Conservation (phyloP, 306 rosid species). For the Abrus pulchellus region DNA sequence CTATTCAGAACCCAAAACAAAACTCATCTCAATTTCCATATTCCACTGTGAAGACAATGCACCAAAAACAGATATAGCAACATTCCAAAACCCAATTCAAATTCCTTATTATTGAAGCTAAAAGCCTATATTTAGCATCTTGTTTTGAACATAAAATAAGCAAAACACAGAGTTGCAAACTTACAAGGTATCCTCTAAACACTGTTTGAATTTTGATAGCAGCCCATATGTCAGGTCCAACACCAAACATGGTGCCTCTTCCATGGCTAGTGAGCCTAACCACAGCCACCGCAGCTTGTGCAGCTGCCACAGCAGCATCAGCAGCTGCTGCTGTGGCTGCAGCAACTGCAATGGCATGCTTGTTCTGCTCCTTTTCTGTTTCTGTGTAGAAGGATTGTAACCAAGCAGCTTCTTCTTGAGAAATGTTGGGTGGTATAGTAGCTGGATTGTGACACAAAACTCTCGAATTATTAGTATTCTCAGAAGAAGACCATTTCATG, state of each 20-base stretch:
- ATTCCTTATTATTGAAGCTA: background rate
- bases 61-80: background rate
- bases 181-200: slow-evolving; percentile 80
- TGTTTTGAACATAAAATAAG: background rate
- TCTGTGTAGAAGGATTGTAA: slow-evolving; percentile 65
- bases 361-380: slow-evolving; percentile 77
- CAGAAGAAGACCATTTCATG: slow-evolving; percentile 35
- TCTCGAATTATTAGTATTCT: slow-evolving; percentile 30
- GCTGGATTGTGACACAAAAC: slow-evolving; percentile 71
- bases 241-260: slow-evolving; percentile 71
- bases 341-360: slow-evolving; percentile 93
- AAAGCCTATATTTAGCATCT: background rate
- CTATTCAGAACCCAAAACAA: slow-evolving; percentile 49
- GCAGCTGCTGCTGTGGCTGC: slow-evolving; percentile 91
- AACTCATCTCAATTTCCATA: slow-evolving; percentile 8
- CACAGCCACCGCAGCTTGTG: slow-evolving; percentile 87
- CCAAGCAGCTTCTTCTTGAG: slow-evolving; percentile 87
- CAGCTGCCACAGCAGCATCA: slow-evolving; percentile 88
- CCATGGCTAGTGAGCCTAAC: slow-evolving; percentile 88
- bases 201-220: slow-evolving; percentile 77
- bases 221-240: slow-evolving; percentile 75
- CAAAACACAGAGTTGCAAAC: background rate
- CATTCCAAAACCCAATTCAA: background rate
- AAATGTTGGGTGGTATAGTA: slow-evolving; percentile 81
- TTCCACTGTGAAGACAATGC: background rate